Percentiles rank a stretch among this genome's conserved stretches.
phyloP scores from a whole-genome alignment of 768 basidiomycete genomes.

The Panellus pusillus region DNA sequence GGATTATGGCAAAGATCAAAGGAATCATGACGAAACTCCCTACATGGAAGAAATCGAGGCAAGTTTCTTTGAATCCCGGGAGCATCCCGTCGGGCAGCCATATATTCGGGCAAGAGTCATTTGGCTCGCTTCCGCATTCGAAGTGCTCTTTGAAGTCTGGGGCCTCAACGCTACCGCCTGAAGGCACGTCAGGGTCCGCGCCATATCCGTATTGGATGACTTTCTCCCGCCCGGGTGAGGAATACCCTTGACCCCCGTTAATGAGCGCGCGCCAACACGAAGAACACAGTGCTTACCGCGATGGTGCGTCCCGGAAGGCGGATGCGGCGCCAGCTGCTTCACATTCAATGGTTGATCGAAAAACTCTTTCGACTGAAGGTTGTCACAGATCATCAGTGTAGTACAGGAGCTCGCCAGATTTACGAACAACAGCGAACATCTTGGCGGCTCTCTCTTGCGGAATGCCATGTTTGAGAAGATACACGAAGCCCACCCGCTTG shows the following conservation, averaged over 20 bases:
- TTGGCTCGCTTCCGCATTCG: slow-evolving; percentile 49
- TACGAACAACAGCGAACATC: slow-evolving; percentile 34
- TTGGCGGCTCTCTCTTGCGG: slow-evolving; percentile 26
- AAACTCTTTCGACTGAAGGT: slow-evolving; percentile 30
- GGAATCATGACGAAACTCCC: slow-evolving; percentile 28
- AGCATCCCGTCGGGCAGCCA: slow-evolving; percentile 55
- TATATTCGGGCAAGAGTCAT: slow-evolving; percentile 48
- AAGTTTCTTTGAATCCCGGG: slow-evolving; percentile 54
- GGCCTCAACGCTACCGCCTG: slow-evolving; percentile 26
- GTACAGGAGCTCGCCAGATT: background rate
- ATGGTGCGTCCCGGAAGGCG: slow-evolving; percentile 33
- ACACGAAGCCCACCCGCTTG: slow-evolving; percentile 32
- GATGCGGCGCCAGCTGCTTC: slow-evolving; percentile 37
- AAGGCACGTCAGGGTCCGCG: slow-evolving; percentile 8
- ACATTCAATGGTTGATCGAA: slow-evolving; percentile 29
- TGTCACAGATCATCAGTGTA: background rate
- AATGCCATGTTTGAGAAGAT: slow-evolving; percentile 32
- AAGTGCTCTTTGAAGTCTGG: slow-evolving; percentile 55
- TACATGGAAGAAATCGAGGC: slow-evolving; percentile 53
- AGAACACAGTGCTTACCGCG: slow-evolving; percentile 22
- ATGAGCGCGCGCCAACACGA: background rate
- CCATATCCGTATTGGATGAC: slow-evolving; percentile 10
- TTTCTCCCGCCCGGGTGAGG: slow-evolving; percentile 32
- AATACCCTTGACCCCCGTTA: slow-evolving; percentile 26
- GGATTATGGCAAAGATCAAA: background rate